phyloP scores from a whole-genome alignment of 129 eudicot genomes.

The Saussurea involucrata region DNA sequence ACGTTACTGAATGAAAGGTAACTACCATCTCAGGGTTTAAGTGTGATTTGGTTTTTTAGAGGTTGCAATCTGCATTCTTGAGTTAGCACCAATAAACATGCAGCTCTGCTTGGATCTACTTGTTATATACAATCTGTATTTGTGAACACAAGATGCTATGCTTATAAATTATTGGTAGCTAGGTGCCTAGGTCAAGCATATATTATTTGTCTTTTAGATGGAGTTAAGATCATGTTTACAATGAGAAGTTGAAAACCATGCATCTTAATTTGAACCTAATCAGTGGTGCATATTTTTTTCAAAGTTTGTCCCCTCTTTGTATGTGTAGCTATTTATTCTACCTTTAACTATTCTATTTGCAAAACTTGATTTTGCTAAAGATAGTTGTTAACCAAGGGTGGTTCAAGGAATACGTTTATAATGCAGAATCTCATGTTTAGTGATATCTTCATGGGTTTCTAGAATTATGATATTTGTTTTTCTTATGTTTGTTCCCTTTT shows the following conservation, averaged over 20 bases:
- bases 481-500: background rate
- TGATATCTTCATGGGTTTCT: conserved; percentile 13
- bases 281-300: background rate
- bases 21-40: background rate
- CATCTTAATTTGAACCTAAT: background rate
- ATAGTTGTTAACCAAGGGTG: conserved; percentile 10
- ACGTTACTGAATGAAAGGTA: conserved; percentile 85
- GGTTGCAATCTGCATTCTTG: background rate
- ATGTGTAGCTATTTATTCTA: background rate
- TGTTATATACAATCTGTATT: background rate
- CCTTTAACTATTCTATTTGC: background rate
- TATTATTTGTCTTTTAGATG: background rate
- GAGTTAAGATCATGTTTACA: background rate
- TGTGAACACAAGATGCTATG: background rate
- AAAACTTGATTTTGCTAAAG: background rate
- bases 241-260: background rate
- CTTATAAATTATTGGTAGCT: no score
- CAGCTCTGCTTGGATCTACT: background rate
- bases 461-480: background rate
- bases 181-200: background rate
- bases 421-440: conserved; percentile 8
- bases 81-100: background rate
- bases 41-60: background rate
- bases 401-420: conserved; percentile 13
- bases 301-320: background rate